phyloP scores from a whole-genome alignment of 2,329 filamentous ascomycete genomes.

The Colletotrichum neosansevieriae region DNA sequence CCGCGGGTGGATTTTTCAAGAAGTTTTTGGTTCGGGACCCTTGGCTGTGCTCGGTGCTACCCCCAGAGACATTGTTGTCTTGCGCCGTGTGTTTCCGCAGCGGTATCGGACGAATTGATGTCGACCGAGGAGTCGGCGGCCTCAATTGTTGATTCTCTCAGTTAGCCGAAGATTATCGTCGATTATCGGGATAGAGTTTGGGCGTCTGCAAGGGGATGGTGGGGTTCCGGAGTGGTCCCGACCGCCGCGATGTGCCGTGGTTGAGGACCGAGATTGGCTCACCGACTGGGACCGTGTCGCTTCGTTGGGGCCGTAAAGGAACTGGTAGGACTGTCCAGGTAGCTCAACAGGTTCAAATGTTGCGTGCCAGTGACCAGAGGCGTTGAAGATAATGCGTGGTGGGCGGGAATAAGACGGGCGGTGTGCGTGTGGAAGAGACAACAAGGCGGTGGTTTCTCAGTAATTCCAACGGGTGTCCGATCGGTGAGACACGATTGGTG shows the following conservation, averaged over 20 bases:
- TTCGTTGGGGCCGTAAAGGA: slow-evolving; percentile 31
- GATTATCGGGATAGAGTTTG: slow-evolving; percentile 10
- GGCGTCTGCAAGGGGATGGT: slow-evolving; percentile 12
- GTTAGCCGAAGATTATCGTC: slow-evolving; percentile 13
- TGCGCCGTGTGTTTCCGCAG: slow-evolving; percentile 29
- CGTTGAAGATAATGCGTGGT: slow-evolving; percentile 17
- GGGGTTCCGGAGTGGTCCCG: slow-evolving; percentile 3
- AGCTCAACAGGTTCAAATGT: slow-evolving; percentile 35
- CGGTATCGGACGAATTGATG: slow-evolving; percentile 8
- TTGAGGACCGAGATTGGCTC: slow-evolving; percentile 26
- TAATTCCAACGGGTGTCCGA: slow-evolving; percentile 29
- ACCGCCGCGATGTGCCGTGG: slow-evolving; percentile 5
- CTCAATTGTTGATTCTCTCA: slow-evolving; percentile 1
- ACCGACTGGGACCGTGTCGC: slow-evolving; percentile 24
- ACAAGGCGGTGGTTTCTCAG: slow-evolving; percentile 12
- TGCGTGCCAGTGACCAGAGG: slow-evolving; percentile 7
- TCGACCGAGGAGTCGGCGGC: not conserved
- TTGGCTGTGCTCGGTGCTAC: not conserved
- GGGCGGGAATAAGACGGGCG: slow-evolving; percentile 8
- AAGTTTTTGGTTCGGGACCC: not conserved
- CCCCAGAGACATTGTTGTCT: slow-evolving; percentile 8
- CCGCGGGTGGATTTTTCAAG: slow-evolving; percentile 6
- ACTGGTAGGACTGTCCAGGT: slow-evolving; percentile 30
- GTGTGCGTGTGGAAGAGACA: slow-evolving; percentile 13
- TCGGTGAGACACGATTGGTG: slow-evolving; percentile 28